Percentiles rank a stretch among this genome's conserved stretches.
Conservation (phyloP, 345 rosid genomes). For the Crucihimalaya himalaica region DNA sequence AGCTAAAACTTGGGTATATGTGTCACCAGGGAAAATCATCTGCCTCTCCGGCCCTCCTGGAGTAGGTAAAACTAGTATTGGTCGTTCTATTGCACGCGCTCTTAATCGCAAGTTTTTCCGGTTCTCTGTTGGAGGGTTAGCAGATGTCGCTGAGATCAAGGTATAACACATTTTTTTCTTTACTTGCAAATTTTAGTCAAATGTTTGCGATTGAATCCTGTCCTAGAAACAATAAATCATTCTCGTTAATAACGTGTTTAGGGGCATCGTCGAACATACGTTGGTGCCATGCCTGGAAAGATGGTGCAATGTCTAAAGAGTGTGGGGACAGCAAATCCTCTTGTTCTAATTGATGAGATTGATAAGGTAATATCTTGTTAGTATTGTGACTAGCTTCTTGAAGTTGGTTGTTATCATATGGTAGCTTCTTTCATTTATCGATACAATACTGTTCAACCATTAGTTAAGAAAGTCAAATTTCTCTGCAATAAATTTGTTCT, state of each 20-base stretch:
- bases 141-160: conserved; percentile 99
- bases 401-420: neutral
- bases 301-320: conserved; percentile 99
- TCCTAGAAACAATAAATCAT: conserved; percentile 1
- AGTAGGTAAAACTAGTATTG: conserved; percentile 99
- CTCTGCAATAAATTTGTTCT: neutral
- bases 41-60: conserved; percentile 99
- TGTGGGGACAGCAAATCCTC: conserved; percentile 99
- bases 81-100: conserved; percentile 97
- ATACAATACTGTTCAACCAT: neutral
- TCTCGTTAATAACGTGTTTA: conserved; percentile 40
- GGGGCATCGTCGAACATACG: conserved; percentile 99
- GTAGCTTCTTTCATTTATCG: neutral
- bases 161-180: conserved; percentile 39
- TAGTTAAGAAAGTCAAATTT: neutral
- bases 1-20: conserved; percentile 28
- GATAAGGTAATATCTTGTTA: conserved; percentile 68
- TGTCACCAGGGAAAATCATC: conserved; percentile 84
- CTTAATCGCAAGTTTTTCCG: conserved; percentile 90
- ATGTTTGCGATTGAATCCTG: neutral
- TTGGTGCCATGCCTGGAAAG: conserved; percentile 99
- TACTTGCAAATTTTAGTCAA: conserved; percentile 8
- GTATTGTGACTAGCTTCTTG: conserved; percentile 21
- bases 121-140: conserved; percentile 97
- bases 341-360: conserved; percentile 97